Evolutionary conservation across 768 basidiomycete genomes (phyloP).

Genomic region (Collybiopsis luxurians): DNA sequence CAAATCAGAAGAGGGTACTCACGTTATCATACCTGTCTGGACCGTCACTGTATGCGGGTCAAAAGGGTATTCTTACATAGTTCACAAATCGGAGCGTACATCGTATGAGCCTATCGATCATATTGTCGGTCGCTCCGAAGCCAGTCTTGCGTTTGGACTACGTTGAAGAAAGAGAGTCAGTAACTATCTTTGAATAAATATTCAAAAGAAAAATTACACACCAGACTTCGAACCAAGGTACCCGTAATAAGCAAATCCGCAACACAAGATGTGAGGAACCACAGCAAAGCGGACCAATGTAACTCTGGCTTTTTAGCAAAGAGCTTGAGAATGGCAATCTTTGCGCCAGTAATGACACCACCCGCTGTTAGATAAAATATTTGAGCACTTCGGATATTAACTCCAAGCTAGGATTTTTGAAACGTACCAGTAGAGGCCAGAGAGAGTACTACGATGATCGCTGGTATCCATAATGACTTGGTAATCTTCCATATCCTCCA

Average conservation of each 20-base stretch:
- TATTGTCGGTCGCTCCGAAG: constrained; percentile 1
- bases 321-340: constrained; percentile 5
- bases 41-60: neutral
- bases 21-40: constrained; percentile 10
- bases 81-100: neutral
- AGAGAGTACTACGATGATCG: constrained; percentile 6
- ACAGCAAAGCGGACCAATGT: constrained; percentile 7
- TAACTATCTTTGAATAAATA: neutral
- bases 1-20: neutral
- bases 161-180: too few species aligned
- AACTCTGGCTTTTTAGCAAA: constrained; percentile 8
- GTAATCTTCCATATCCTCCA: constrained; percentile 15
- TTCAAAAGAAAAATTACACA: neutral
- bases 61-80: neutral
- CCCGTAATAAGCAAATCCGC: constrained; percentile 8
- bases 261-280: constrained; percentile 8
- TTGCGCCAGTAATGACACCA: neutral
- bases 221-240: constrained; percentile 7
- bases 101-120: constrained; percentile 10
- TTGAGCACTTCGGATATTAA: neutral
- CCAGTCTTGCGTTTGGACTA: constrained; percentile 7
- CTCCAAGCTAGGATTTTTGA: neutral
- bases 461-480: constrained; percentile 6
- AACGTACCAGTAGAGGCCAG: constrained; percentile 1
- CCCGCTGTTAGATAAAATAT: neutral